Conservation (phyloP, 106 monocot genomes). For the Chionographis japonica region DNA sequence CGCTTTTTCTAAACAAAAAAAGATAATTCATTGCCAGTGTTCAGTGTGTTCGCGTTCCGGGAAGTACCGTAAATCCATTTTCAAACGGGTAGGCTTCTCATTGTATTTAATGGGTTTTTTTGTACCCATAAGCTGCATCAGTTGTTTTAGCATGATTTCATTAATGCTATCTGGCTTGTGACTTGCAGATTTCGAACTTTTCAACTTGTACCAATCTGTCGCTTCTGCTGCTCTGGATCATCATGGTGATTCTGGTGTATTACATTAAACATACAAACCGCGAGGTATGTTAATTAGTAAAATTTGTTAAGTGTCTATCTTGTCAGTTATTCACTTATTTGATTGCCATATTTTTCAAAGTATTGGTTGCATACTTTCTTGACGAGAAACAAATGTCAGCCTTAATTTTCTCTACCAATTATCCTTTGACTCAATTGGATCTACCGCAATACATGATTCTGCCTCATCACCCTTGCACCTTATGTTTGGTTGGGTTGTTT, state of each 20-base stretch:
- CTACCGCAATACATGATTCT: too few species aligned
- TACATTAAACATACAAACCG: constrained; percentile 72
- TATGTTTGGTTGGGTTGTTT: too few species aligned
- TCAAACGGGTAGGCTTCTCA: constrained; percentile 39
- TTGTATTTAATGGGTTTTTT: not conserved
- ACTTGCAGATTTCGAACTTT: constrained; percentile 85
- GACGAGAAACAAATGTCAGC: too few species aligned
- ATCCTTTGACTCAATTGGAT: too few species aligned
- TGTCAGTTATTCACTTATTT: not conserved
- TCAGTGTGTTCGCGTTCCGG: constrained; percentile 61
- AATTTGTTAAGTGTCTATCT: not conserved
- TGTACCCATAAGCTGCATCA: not conserved
- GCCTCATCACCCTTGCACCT: too few species aligned
- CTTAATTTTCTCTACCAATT: too few species aligned
- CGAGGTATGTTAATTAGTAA: constrained; percentile 42
- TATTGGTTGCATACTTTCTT: too few species aligned
- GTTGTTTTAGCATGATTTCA: not conserved
- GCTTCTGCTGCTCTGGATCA: constrained; percentile 69
- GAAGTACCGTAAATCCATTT: constrained; percentile 75
- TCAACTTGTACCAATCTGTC: constrained; percentile 77
- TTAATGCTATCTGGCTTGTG: not conserved
- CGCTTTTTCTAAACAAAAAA: constrained; percentile 49
- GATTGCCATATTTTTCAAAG: not conserved
- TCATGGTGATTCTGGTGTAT: constrained; percentile 76
- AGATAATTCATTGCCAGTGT: constrained; percentile 67